A percentile compares a stretch with the other conserved stretches of the same genome.
phyloP scores from a whole-genome alignment of 2,329 filamentous ascomycete species.

The Lecanicillium sp. region DNA sequence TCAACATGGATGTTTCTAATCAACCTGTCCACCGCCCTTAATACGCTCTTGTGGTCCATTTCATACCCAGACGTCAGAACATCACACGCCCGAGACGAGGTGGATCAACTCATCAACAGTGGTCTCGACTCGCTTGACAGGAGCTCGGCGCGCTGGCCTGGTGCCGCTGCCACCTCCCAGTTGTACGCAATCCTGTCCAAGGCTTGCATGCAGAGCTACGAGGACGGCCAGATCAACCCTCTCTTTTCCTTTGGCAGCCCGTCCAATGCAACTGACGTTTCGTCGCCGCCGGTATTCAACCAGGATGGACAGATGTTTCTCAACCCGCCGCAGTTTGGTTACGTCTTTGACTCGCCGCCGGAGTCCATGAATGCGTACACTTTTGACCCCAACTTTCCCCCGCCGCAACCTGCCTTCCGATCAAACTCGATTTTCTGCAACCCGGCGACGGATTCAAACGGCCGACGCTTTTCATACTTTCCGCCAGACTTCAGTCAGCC shows the following conservation, averaged over 20 bases:
- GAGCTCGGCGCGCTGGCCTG: constrained; percentile 86
- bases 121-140: constrained; percentile 74
- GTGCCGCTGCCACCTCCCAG: constrained; percentile 74
- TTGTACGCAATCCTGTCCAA: constrained; percentile 81
- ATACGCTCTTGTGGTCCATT: constrained; percentile 85
- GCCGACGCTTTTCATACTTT: constrained; percentile 58
- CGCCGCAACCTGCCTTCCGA: constrained; percentile 50
- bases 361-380: constrained; percentile 45
- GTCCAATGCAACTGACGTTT: constrained; percentile 26
- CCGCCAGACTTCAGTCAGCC: constrained; percentile 46
- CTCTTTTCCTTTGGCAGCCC: constrained; percentile 31
- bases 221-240: constrained; percentile 34
- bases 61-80: constrained; percentile 80
- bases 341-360: constrained; percentile 51
- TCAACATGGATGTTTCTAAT: constrained; percentile 92
- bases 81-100: constrained; percentile 65
- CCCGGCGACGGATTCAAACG: constrained; percentile 47
- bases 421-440: constrained; percentile 62
- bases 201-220: constrained; percentile 84
- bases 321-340: constrained; percentile 50
- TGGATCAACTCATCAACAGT: constrained; percentile 66
- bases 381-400: constrained; percentile 37
- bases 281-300: constrained; percentile 26
- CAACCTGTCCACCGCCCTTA: constrained; percentile 84
- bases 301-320: constrained; percentile 30